Conservation (phyloP, 1,284 basidiomycete species). For the Melampsora americana region DNA sequence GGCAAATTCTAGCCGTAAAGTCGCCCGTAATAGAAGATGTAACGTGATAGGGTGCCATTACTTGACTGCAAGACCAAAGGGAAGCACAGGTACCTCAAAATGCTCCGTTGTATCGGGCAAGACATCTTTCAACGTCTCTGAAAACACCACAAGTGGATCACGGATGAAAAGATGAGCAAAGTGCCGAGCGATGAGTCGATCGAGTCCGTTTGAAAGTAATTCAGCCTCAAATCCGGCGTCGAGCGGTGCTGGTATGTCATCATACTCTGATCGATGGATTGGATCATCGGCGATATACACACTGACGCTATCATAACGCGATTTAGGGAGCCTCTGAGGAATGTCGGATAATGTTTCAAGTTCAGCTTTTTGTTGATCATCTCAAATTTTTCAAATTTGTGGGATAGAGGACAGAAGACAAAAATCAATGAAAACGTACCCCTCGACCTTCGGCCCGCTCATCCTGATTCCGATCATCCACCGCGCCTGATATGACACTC, state of each 20-base stretch:
- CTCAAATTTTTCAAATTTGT: background rate
- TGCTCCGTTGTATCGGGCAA: constrained; percentile 73
- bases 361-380: constrained; percentile 58
- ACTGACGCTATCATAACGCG: constrained; percentile 92
- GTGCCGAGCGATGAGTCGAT: constrained; percentile 81
- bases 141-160: constrained; percentile 92
- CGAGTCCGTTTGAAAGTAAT: constrained; percentile 65
- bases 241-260: constrained; percentile 79
- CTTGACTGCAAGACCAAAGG: background rate
- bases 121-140: constrained; percentile 88
- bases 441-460: constrained; percentile 79
- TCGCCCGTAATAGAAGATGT: too few species aligned
- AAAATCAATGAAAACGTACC: constrained; percentile 44
- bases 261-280: constrained; percentile 85
- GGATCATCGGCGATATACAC: constrained; percentile 84
- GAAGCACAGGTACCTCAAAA: constrained; percentile 69
- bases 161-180: constrained; percentile 95
- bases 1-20: background rate
- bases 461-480: constrained; percentile 92
- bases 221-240: constrained; percentile 71
- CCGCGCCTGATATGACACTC: constrained; percentile 95
- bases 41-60: background rate
- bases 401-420: constrained; percentile 21
- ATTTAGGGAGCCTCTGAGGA: constrained; percentile 73
- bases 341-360: constrained; percentile 65